Conservation (phyloP, 192 early-diverging fungal species). For the Physocladia obscura region DNA sequence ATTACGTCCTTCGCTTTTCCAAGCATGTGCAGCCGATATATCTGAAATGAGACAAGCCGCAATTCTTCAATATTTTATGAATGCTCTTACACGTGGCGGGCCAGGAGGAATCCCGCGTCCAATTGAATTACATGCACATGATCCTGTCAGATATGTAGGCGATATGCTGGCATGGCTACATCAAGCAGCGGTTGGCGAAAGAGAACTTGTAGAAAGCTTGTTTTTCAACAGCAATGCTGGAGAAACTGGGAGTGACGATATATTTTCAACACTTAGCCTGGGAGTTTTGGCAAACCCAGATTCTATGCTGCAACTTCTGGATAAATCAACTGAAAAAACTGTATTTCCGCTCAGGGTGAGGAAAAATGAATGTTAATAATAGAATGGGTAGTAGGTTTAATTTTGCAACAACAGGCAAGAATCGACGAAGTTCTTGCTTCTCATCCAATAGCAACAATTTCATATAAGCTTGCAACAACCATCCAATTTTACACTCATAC, state of each 20-base stretch:
- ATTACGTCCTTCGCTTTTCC: slow-evolving; percentile 72
- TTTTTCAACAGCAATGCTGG: slow-evolving; percentile 40
- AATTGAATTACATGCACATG: slow-evolving; percentile 90
- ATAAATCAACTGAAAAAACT: slow-evolving; percentile 71
- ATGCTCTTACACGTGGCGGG: slow-evolving; percentile 74
- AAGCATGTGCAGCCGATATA: slow-evolving; percentile 73
- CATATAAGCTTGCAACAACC: slow-evolving; percentile 69
- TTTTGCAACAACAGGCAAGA: slow-evolving; percentile 55
- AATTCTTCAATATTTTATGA: slow-evolving; percentile 67
- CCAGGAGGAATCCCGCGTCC: slow-evolving; percentile 78
- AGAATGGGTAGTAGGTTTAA: no score
- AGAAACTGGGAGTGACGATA: not conserved
- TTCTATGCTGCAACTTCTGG: slow-evolving; percentile 43
- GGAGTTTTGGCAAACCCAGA: not conserved
- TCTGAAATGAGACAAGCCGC: slow-evolving; percentile 66
- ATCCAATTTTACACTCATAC: slow-evolving; percentile 78
- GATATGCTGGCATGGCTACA: slow-evolving; percentile 98
- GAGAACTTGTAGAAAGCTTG: slow-evolving; percentile 81
- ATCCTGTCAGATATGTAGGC: slow-evolving; percentile 87
- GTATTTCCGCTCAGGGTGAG: slow-evolving; percentile 71
- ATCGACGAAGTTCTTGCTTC: slow-evolving; percentile 76
- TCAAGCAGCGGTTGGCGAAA: slow-evolving; percentile 83
- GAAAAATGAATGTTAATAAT: no score
- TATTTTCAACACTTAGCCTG: slow-evolving; percentile 14
- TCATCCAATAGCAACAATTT: slow-evolving; percentile 61